Evolutionary conservation across 306 rosid species (phyloP).

Genomic region (Senna siamea): DNA sequence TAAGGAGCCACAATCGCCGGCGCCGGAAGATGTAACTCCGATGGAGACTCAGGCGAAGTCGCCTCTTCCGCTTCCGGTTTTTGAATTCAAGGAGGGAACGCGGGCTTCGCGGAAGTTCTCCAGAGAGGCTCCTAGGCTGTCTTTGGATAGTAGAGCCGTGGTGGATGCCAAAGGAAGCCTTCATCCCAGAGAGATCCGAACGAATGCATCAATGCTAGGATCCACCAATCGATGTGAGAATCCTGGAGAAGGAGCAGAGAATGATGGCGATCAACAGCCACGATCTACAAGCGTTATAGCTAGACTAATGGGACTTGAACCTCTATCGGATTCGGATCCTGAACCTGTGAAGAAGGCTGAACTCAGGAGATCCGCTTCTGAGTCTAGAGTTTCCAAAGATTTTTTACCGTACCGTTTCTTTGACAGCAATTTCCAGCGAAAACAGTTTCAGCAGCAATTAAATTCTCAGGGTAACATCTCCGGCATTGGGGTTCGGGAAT

Average conservation of each 20-base stretch:
- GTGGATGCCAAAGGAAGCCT: constrained; percentile 67
- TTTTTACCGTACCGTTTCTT: constrained; percentile 52
- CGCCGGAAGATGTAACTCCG: constrained; percentile 31
- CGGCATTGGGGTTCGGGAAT: constrained; percentile 34
- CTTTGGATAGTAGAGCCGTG: constrained; percentile 70
- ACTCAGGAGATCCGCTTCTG: constrained; percentile 72
- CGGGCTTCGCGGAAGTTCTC: constrained; percentile 65
- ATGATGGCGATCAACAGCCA: constrained; percentile 48
- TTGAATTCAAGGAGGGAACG: constrained; percentile 63
- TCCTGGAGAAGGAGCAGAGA: constrained; percentile 15
- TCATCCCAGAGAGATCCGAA: constrained; percentile 60
- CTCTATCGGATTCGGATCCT: constrained; percentile 45
- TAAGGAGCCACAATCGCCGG: constrained; percentile 42
- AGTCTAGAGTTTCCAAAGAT: constrained; percentile 61
- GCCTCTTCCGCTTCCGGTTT: constrained; percentile 52
- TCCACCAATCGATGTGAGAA: constrained; percentile 39
- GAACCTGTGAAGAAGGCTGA: constrained; percentile 57
- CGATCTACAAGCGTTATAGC: constrained; percentile 70
- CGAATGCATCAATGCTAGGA: constrained; percentile 41
- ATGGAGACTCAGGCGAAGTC: constrained; percentile 33
- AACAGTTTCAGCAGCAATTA: constrained; percentile 40
- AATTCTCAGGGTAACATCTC: constrained; percentile 9
- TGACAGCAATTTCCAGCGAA: constrained; percentile 47
- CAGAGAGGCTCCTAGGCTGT: constrained; percentile 70
- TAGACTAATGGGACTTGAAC: constrained; percentile 73